Percentiles rank a stretch among this genome's conserved stretches.
Conservation (phyloP, 805 yeast species). For the Pichia scutulata region DNA sequence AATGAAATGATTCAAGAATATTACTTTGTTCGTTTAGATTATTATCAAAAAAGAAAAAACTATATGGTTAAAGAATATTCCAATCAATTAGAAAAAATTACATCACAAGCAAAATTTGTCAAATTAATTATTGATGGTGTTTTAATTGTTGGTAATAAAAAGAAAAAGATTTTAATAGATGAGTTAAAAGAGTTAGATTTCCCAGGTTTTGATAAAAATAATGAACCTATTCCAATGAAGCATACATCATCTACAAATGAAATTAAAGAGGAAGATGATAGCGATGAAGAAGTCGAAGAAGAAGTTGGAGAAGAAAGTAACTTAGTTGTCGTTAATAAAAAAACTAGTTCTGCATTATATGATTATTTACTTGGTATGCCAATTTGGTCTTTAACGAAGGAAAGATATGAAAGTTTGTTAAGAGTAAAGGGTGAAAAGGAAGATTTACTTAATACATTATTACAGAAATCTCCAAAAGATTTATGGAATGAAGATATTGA, state of each 20-base stretch:
- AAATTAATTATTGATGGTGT: constrained; percentile 78
- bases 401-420: constrained; percentile 74
- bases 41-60: constrained; percentile 87
- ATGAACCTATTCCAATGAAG: constrained; percentile 49
- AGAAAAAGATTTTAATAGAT: constrained; percentile 53
- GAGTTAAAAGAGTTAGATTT: constrained; percentile 60
- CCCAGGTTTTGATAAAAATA: constrained; percentile 67
- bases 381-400: constrained; percentile 87
- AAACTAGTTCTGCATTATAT: constrained; percentile 54
- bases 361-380: constrained; percentile 91
- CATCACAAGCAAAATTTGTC: constrained; percentile 84
- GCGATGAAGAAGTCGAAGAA: constrained; percentile 27
- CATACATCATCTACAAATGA: constrained; percentile 11
- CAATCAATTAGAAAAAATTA: constrained; percentile 64
- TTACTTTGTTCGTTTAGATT: constrained; percentile 79
- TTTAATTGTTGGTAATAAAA: constrained; percentile 66
- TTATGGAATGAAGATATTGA: constrained; percentile 84
- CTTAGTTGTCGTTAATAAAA: constrained; percentile 31
- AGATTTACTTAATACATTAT: constrained; percentile 55
- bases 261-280: constrained; percentile 16
- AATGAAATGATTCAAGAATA: constrained; percentile 78
- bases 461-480: constrained; percentile 72
- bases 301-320: constrained; percentile 31
- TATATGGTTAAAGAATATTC: constrained; percentile 58
- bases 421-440: constrained; percentile 68